phyloP scores from a whole-genome alignment of 2,329 filamentous ascomycete species.

The Fusarium nurragi region DNA sequence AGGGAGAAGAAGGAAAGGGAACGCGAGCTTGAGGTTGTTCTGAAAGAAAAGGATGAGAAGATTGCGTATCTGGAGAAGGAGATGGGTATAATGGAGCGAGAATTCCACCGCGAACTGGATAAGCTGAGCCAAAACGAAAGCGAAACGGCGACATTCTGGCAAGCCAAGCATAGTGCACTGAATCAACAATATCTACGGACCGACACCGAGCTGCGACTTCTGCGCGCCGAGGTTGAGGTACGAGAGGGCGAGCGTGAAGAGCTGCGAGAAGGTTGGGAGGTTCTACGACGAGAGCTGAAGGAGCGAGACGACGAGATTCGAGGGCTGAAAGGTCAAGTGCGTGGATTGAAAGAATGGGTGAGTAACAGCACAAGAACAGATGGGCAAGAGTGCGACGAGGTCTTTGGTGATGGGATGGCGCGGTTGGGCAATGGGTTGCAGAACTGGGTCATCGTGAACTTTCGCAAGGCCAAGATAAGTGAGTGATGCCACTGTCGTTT shows the following conservation, averaged over 20 bases:
- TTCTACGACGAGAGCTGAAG: slow-evolving; percentile 56
- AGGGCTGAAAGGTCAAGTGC: slow-evolving; percentile 66
- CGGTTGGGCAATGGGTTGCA: slow-evolving; percentile 73
- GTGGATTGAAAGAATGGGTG: slow-evolving; percentile 76
- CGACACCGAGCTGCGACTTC: slow-evolving; percentile 63
- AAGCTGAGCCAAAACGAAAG: slow-evolving; percentile 63
- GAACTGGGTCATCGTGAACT: slow-evolving; percentile 78
- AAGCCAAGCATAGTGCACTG: slow-evolving; percentile 62
- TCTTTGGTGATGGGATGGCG: slow-evolving; percentile 69
- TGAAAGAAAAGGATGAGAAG: slow-evolving; percentile 60
- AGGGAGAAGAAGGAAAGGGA: slow-evolving; percentile 39
- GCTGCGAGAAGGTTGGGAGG: slow-evolving; percentile 60
- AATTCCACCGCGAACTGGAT: slow-evolving; percentile 64
- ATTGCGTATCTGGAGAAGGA: slow-evolving; percentile 64
- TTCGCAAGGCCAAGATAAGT: slow-evolving; percentile 69
- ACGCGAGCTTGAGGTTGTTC: slow-evolving; percentile 44
- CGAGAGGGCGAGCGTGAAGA: slow-evolving; percentile 59
- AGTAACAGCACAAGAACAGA: slow-evolving; percentile 71
- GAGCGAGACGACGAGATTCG: slow-evolving; percentile 66
- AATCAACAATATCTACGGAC: slow-evolving; percentile 62
- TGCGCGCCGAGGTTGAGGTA: slow-evolving; percentile 60
- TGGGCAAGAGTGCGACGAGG: slow-evolving; percentile 71
- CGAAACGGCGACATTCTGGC: slow-evolving; percentile 67
- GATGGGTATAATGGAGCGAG: slow-evolving; percentile 61
- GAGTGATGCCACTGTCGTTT: slow-evolving; percentile 29